phyloP scores from a whole-genome alignment of 1,284 basidiomycete species.

The Leccinum pachyderme region DNA sequence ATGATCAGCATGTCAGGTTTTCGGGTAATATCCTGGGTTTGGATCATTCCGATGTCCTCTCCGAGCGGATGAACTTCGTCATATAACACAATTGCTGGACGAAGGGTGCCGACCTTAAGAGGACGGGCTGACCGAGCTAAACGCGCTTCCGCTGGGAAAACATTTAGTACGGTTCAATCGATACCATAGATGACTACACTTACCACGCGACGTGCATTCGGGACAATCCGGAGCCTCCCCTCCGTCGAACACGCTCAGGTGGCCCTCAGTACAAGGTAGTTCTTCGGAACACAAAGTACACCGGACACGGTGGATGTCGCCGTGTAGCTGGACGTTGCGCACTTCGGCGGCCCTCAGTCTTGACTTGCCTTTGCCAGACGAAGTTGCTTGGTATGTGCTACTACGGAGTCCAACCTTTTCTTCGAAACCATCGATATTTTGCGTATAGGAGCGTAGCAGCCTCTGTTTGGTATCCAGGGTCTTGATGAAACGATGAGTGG shows the following conservation, averaged over 20 bases:
- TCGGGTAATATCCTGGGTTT: constrained; percentile 67
- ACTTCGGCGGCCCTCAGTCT: constrained; percentile 68
- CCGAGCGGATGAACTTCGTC: constrained; percentile 87
- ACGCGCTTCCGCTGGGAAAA: constrained; percentile 63
- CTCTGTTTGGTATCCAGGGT: constrained; percentile 83
- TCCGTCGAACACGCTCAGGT: constrained; percentile 61
- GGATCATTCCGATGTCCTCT: constrained; percentile 80
- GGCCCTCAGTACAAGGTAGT: constrained; percentile 62
- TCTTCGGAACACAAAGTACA: constrained; percentile 81
- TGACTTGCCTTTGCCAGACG: constrained; percentile 56
- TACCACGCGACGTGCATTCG: constrained; percentile 76
- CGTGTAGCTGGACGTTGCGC: constrained; percentile 88
- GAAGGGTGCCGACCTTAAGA: constrained; percentile 73
- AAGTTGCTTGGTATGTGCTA: constrained; percentile 54
- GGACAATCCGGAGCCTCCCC: constrained; percentile 81
- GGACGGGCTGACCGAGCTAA: constrained; percentile 79
- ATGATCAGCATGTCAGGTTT: constrained; percentile 91
- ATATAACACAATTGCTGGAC: constrained; percentile 88
- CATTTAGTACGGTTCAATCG: not conserved
- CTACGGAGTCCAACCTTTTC: constrained; percentile 74
- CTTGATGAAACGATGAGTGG: constrained; percentile 87
- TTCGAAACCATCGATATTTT: constrained; percentile 95
- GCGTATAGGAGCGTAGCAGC: constrained; percentile 87
- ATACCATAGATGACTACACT: constrained; percentile 29
- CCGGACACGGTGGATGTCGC: constrained; percentile 85